Evolutionary conservation across 345 rosid species (phyloP).

Genomic region (Clarkia xantiana): DNA sequence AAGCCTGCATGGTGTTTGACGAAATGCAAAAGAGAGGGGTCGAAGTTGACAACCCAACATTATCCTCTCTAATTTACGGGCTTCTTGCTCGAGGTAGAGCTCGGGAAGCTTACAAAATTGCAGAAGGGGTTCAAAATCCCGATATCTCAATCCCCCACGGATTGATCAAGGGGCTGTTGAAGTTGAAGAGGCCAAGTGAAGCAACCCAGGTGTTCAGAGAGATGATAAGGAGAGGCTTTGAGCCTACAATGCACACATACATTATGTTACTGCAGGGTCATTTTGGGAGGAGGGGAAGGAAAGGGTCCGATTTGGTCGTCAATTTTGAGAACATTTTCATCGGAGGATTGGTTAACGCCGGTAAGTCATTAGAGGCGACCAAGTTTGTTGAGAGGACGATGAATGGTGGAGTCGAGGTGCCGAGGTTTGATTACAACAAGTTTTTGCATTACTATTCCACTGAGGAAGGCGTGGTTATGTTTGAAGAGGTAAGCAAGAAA

Average conservation of each 20-base stretch:
- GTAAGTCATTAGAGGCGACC: slow-evolving; percentile 54
- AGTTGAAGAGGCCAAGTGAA: slow-evolving; percentile 42
- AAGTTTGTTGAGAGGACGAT: slow-evolving; percentile 64
- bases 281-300: slow-evolving; percentile 82
- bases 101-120: slow-evolving; percentile 33
- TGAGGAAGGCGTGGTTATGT: slow-evolving; percentile 65
- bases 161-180: slow-evolving; percentile 57
- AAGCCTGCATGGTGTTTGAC: slow-evolving; percentile 33
- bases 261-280: slow-evolving; percentile 79
- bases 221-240: slow-evolving; percentile 69
- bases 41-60: slow-evolving; percentile 27
- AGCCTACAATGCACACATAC: slow-evolving; percentile 88
- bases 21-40: slow-evolving; percentile 64
- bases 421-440: slow-evolving; percentile 70
- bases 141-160: slow-evolving; percentile 60
- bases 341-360: slow-evolving; percentile 85
- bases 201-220: slow-evolving; percentile 68
- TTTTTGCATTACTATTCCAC: slow-evolving; percentile 66
- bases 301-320: slow-evolving; percentile 50
- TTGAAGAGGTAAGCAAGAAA: slow-evolving; percentile 51
- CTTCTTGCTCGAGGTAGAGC: slow-evolving; percentile 38
- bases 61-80: slow-evolving; percentile 42
- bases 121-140: slow-evolving; percentile 28
- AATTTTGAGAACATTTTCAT: slow-evolving; percentile 79
- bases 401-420: slow-evolving; percentile 61